Evolutionary conservation across 441 rosid genomes (phyloP), one percentile per base, ranked within the genome.

Genomic region (Rhodomyrtus psidioides): DNA sequence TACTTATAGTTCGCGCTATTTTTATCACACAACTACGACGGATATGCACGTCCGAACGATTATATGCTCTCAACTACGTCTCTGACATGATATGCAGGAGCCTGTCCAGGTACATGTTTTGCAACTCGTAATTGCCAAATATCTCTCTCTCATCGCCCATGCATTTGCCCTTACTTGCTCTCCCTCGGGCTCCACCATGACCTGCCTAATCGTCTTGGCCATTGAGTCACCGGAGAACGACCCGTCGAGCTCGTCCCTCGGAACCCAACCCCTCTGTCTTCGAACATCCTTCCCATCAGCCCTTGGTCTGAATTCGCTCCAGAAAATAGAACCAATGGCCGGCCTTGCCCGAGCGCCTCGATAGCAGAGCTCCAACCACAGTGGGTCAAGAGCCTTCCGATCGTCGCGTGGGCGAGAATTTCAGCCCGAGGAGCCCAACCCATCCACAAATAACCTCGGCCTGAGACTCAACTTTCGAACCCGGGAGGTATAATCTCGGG

Each of bases 221-320:
- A 56, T 15, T 13, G 2, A 56, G 59, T 24, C 59, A 46, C 49
- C 12, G 12, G 49, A 85, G 65, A 89, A 88, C 9, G 86, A 87
- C 53, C 91, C 70, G 0, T 14, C 19, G 1, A 27, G 70, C 34
- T 59, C 8, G 1, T 86, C 82, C 30, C 91, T 87, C 70, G 83
- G 86, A 87, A 1, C 49, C 91, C 89, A 13, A 88, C 62, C 53
- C 54, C 74, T 54, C 84, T 86, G n/a, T 42, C 62, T 14, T 88
- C 83, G 81, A 91, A 17, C 74, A 85, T 12, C 85, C 92, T 87
- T 5, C 90, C 89, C 55, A 82, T 39, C 54, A 86, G 76, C 0
- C 88, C 83, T 51, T 39, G 82, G 60, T 86, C 85, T 1, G 56
- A 15, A 24, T 44, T 81, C 56, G 30, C 56, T 44, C 56, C 56